phyloP scores from a whole-genome alignment of 371 early-diverging fungal genomes.

The Mucor piriformis region DNA sequence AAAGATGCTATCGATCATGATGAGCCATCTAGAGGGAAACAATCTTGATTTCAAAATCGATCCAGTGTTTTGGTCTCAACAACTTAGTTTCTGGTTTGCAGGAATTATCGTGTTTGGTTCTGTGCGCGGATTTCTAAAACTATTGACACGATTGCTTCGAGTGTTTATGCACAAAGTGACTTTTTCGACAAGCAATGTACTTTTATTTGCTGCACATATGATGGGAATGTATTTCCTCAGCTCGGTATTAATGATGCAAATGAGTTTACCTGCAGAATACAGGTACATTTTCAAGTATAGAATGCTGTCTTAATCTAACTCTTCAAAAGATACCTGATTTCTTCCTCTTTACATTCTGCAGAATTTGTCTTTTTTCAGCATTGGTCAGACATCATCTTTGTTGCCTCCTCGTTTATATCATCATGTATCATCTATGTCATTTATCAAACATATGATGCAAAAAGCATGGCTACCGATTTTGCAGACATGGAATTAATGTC shows the following conservation, averaged over 20 bases:
- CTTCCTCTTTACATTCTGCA: constrained; percentile 73
- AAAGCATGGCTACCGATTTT: constrained; percentile 41
- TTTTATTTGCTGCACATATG: constrained; percentile 81
- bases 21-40: constrained; percentile 51
- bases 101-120: constrained; percentile 87
- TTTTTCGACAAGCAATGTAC: constrained; percentile 68
- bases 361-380: constrained; percentile 88
- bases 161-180: constrained; percentile 59
- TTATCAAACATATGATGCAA: constrained; percentile 63
- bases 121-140: constrained; percentile 83
- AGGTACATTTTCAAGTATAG: constrained; percentile 39
- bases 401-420: constrained; percentile 75
- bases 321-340: constrained; percentile 68
- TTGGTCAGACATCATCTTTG: constrained; percentile 94
- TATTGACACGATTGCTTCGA: constrained; percentile 76
- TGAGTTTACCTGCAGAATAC: constrained; percentile 83
- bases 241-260: constrained; percentile 89
- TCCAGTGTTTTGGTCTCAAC: constrained; percentile 85
- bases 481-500: constrained; percentile 38
- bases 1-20: constrained; percentile 68
- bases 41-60: constrained; percentile 67
- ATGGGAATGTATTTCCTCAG: constrained; percentile 94
- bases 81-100: constrained; percentile 88
- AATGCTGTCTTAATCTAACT: background rate
- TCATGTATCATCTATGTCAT: constrained; percentile 69